Evolutionary conservation across 2,329 filamentous ascomycete species (phyloP).

Genomic region (Xylariaceae sp.): DNA sequence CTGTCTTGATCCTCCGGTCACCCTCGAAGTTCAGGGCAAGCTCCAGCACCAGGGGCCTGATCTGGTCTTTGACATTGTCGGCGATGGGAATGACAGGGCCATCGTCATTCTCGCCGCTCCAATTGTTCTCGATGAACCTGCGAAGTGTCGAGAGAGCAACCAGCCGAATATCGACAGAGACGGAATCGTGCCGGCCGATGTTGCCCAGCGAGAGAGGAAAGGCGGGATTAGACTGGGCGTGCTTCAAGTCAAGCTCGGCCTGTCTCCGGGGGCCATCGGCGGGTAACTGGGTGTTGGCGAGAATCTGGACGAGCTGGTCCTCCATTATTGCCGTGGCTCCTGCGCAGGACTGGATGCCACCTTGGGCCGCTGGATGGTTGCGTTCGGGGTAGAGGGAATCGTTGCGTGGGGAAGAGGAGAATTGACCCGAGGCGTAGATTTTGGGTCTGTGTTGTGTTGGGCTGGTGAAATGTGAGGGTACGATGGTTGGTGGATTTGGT

Average conservation of each 20-base stretch:
- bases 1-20: slow-evolving; percentile 81
- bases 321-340: slow-evolving; percentile 58
- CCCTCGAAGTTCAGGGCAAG: slow-evolving; percentile 68
- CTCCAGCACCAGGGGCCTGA: slow-evolving; percentile 71
- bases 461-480: not conserved
- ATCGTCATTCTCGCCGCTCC: slow-evolving; percentile 73
- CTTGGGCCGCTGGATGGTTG: not conserved
- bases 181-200: slow-evolving; percentile 71
- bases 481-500: not conserved
- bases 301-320: slow-evolving; percentile 83
- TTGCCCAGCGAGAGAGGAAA: slow-evolving; percentile 78
- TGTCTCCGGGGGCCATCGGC: slow-evolving; percentile 74
- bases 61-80: slow-evolving; percentile 67
- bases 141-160: slow-evolving; percentile 75
- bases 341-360: not conserved
- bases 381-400: not conserved
- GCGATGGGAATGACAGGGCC: slow-evolving; percentile 61
- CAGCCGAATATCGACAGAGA: slow-evolving; percentile 74
- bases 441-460: not conserved
- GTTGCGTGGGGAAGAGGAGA: not conserved
- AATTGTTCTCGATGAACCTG: slow-evolving; percentile 77
- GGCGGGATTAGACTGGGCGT: slow-evolving; percentile 62
- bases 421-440: not conserved
- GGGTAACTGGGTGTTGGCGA: slow-evolving; percentile 78
- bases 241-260: slow-evolving; percentile 78